phyloP scores from a whole-genome alignment of 495 filamentous ascomycete genomes.

The Haplographium delicatum region DNA sequence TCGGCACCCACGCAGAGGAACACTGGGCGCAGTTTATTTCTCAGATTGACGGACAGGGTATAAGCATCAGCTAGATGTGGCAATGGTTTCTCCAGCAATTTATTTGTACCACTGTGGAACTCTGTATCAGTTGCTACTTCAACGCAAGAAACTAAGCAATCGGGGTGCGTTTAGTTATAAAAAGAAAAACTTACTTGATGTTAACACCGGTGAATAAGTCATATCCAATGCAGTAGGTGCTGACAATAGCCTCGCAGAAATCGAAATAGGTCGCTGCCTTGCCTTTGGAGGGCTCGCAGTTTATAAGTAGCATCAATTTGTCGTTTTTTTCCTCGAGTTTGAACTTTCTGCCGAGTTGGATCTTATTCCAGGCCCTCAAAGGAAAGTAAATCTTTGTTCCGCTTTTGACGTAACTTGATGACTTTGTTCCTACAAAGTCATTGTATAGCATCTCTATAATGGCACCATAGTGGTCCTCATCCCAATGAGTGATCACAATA shows the following conservation, averaged over 20 bases:
- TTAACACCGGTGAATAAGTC: background rate
- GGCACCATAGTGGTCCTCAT: conserved; percentile 19
- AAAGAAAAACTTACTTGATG: no score
- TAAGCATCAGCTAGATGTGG: no score
- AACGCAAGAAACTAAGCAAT: no score
- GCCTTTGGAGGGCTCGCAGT: no score
- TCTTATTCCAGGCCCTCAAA: background rate
- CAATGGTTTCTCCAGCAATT: no score
- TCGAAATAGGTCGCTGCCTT: background rate
- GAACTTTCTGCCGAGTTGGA: background rate
- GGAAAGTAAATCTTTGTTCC: background rate
- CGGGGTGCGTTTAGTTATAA: background rate
- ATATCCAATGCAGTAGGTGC: background rate
- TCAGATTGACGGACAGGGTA: no score
- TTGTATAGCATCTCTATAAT: conserved; percentile 4
- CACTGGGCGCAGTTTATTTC: no score
- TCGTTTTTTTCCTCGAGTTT: background rate
- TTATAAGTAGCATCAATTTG: no score
- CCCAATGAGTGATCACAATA: conserved; percentile 25
- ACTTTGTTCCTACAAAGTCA: background rate
- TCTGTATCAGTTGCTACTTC: no score
- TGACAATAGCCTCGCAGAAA: background rate
- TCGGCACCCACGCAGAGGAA: no score
- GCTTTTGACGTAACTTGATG: no score
- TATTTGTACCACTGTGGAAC: no score